phyloP scores from a whole-genome alignment of 1,284 basidiomycete genomes.

The Chondrostereum purpureum region DNA sequence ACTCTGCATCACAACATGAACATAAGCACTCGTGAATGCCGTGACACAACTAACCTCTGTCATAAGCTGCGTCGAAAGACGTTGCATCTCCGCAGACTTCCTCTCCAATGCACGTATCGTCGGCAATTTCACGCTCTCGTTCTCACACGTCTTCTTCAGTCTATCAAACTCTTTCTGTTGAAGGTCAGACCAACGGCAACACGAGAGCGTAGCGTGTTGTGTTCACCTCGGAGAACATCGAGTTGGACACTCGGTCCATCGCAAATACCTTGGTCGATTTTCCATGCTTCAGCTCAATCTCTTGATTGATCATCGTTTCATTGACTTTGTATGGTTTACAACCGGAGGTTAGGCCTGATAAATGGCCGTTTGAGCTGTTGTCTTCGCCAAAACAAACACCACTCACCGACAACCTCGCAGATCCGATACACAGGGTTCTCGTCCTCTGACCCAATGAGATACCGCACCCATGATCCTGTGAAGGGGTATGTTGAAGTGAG shows the following conservation, averaged over 20 bases:
- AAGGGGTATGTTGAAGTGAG: constrained; percentile 12
- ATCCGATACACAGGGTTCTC: constrained; percentile 72
- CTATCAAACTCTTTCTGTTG: constrained; percentile 75
- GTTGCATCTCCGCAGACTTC: constrained; percentile 57
- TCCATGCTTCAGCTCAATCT: constrained; percentile 69
- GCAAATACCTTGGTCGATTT: constrained; percentile 47
- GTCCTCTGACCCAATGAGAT: constrained; percentile 55
- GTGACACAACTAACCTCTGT: constrained; percentile 57
- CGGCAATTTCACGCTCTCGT: constrained; percentile 60
- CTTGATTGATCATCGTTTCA: constrained; percentile 47
- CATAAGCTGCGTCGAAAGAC: constrained; percentile 51
- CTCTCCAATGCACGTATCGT: constrained; percentile 58
- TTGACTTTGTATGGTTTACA: constrained; percentile 74
- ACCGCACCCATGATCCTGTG: constrained; percentile 75
- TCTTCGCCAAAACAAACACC: constrained; percentile 11
- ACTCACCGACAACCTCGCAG: constrained; percentile 70
- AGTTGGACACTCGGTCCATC: constrained; percentile 83
- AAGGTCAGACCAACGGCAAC: too few relatives aligned
- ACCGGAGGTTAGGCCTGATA: constrained; percentile 34
- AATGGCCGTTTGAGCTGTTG: constrained; percentile 11
- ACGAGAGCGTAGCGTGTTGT: too few relatives aligned
- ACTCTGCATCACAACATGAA: constrained; percentile 31
- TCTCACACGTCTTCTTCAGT: constrained; percentile 38
- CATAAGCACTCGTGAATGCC: constrained; percentile 5
- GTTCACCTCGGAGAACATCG: constrained; percentile 51